Conservation (phyloP, 257 asterid species). For the Solanum bulbocastanum region DNA sequence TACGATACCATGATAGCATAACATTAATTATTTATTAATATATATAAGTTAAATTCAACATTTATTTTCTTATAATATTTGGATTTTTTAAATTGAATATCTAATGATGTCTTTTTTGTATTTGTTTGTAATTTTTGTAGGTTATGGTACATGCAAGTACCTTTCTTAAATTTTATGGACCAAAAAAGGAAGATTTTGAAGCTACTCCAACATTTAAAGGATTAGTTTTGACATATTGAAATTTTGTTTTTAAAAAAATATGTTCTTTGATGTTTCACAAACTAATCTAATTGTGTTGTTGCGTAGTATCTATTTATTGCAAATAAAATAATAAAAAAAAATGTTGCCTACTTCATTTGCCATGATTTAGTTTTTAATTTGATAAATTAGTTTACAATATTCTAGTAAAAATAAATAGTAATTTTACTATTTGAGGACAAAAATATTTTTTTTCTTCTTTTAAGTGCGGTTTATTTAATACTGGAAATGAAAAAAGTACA, state of each 20-base stretch:
- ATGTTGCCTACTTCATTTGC: background rate
- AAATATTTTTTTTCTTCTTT: background rate
- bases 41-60: background rate
- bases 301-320: background rate
- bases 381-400: background rate
- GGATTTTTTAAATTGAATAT: background rate
- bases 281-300: background rate
- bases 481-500: background rate
- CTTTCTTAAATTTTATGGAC: background rate
- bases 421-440: background rate
- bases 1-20: background rate
- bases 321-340: background rate
- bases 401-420: background rate
- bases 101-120: background rate
- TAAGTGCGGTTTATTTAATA: background rate
- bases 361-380: background rate
- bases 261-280: background rate
- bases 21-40: too few species aligned
- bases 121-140: conserved; percentile 18
- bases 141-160: conserved; percentile 50
- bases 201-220: background rate
- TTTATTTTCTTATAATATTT: background rate
- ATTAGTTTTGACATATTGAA: background rate
- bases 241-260: background rate
- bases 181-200: background rate